These are phyloP conservation scores for Aeminium ludgeri DNA, from an alignment of 495 filamentous ascomycete genomes.

Conservation along the genomic window DNA sequence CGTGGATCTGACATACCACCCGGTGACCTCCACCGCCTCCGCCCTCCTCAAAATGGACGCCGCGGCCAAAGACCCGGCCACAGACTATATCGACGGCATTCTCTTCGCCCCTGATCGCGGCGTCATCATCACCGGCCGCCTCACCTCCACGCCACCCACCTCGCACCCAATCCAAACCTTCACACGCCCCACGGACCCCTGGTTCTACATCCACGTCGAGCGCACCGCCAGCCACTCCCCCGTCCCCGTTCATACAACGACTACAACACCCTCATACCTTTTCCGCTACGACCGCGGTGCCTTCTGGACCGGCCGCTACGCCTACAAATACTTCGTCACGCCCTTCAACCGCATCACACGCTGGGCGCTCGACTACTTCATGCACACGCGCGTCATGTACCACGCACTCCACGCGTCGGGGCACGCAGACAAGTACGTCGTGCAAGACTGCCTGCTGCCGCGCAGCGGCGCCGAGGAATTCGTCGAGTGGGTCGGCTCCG, in stretches of 20 bases:
- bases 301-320: conserved; percentile 41
- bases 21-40: conserved; percentile 20
- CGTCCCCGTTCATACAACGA: conserved; percentile 27
- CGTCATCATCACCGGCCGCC: conserved; percentile 34
- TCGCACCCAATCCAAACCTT: conserved; percentile 22
- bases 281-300: conserved; percentile 45
- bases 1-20: conserved; percentile 39
- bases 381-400: conserved; percentile 49
- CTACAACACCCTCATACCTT: conserved; percentile 38
- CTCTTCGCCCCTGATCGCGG: conserved; percentile 35
- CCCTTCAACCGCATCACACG: conserved; percentile 39
- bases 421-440: conserved; percentile 34
- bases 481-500: conserved; percentile 33
- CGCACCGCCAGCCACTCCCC: neutral
- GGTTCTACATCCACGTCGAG: conserved; percentile 21
- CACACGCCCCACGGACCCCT: conserved; percentile 16
- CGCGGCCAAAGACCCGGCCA: conserved; percentile 17
- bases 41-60: conserved; percentile 25
- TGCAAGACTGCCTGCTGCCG: conserved; percentile 43
- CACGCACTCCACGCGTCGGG: conserved; percentile 41
- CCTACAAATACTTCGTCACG: conserved; percentile 36
- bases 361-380: conserved; percentile 44
- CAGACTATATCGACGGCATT: conserved; percentile 27
- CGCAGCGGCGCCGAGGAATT: conserved; percentile 33
- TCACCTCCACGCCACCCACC: conserved; percentile 25